These are phyloP conservation scores for Raffaelea deltoideospora DNA, from an alignment of 2,329 filamentous ascomycete genomes.

Conservation along the genomic window DNA sequence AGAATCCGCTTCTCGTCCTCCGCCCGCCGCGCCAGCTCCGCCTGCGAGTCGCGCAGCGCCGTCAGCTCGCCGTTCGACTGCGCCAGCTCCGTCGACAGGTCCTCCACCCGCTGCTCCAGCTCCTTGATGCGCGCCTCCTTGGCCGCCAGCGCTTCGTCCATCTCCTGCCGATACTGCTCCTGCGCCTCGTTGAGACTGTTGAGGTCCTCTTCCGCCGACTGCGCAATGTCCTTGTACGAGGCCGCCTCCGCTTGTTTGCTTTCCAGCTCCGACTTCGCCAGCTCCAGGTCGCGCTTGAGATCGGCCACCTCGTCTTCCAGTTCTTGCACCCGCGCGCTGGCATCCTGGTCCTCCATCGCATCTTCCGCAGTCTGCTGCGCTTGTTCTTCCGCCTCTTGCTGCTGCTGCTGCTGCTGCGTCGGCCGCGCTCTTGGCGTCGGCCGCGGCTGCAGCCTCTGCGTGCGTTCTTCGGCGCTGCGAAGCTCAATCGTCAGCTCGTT, in stretches of 20 bases:
- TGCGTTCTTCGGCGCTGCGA: constrained; percentile 75
- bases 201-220: constrained; percentile 74
- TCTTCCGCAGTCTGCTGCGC: constrained; percentile 15
- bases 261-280: constrained; percentile 66
- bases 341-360: constrained; percentile 26
- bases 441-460: constrained; percentile 66
- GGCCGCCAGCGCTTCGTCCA: constrained; percentile 57
- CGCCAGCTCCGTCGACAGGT: constrained; percentile 67
- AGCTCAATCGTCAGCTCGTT: constrained; percentile 82
- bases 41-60: constrained; percentile 63
- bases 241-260: constrained; percentile 68
- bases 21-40: constrained; percentile 52
- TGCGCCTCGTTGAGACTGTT: constrained; percentile 65
- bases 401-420: constrained; percentile 18
- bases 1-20: constrained; percentile 72
- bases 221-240: constrained; percentile 77
- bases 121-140: constrained; percentile 72
- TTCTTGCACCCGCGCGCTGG: constrained; percentile 52
- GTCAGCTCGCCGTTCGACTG: constrained; percentile 73
- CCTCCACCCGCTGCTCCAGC: constrained; percentile 68
- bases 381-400: constrained; percentile 21
- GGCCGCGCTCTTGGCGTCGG: constrained; percentile 45
- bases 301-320: constrained; percentile 72
- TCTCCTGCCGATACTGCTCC: constrained; percentile 78
- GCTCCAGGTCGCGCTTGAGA: constrained; percentile 72